Percentiles rank a stretch among this genome's conserved stretches.
phyloP scores from a whole-genome alignment of 768 basidiomycete genomes.

The Hydnum rufescens region DNA sequence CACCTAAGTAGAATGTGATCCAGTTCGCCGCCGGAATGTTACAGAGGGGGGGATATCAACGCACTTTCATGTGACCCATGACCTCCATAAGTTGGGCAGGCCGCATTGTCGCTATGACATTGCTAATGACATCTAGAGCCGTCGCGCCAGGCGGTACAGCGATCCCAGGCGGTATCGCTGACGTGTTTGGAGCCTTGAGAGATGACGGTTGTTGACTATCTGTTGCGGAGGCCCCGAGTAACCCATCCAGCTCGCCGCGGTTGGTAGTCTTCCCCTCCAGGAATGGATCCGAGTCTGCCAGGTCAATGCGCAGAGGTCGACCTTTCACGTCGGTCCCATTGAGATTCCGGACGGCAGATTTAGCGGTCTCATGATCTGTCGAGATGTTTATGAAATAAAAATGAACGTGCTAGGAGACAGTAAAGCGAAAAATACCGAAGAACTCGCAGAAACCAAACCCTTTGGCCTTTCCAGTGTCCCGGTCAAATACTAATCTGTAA shows the following conservation, averaged over 20 bases:
- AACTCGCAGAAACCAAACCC: slow-evolving; percentile 93
- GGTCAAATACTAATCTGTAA: slow-evolving; percentile 63
- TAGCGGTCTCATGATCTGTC: slow-evolving; percentile 80
- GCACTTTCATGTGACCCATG: slow-evolving; percentile 93
- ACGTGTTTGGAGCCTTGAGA: slow-evolving; percentile 26
- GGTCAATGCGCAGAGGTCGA: slow-evolving; percentile 79
- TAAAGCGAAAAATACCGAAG: slow-evolving; percentile 42
- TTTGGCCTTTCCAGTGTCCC: slow-evolving; percentile 85
- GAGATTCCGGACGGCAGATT: slow-evolving; percentile 88
- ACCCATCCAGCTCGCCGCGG: slow-evolving; percentile 33
- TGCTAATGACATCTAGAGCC: slow-evolving; percentile 65
- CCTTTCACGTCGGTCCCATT: slow-evolving; percentile 87
- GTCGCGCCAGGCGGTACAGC: slow-evolving; percentile 50
- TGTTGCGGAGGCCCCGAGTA: not conserved
- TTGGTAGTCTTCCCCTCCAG: slow-evolving; percentile 81
- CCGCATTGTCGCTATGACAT: slow-evolving; percentile 65
- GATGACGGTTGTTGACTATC: too few relatives aligned
- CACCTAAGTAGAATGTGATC: slow-evolving; percentile 45
- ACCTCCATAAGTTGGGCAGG: slow-evolving; percentile 81
- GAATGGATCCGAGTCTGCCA: slow-evolving; percentile 84
- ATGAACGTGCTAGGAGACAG: slow-evolving; percentile 17
- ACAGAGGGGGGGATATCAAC: slow-evolving; percentile 13
- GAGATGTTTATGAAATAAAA: slow-evolving; percentile 9
- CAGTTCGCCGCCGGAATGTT: slow-evolving; percentile 5
- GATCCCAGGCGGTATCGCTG: slow-evolving; percentile 65